These are phyloP conservation scores for Datura wrightii DNA, from an alignment of 257 asterid species.

Conservation along the genomic window DNA sequence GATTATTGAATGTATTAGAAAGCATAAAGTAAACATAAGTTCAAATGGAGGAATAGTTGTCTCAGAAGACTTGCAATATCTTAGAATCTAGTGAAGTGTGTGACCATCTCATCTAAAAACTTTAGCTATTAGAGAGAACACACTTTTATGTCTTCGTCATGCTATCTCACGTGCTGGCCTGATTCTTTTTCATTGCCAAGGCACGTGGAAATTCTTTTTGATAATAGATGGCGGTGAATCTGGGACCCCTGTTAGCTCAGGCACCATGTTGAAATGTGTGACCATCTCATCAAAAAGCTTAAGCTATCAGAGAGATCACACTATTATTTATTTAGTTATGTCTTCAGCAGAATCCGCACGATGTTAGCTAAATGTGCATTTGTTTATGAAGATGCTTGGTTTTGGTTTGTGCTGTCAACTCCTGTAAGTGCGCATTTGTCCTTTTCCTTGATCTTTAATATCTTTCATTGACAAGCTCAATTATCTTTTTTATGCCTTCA, in stretches of 20 bases:
- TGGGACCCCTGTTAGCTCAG: not conserved
- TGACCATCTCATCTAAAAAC: constrained; percentile 3
- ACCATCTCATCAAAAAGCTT: not conserved
- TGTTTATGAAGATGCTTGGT: constrained; percentile 25
- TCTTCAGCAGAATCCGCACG: not conserved
- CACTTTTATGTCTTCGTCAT: not conserved
- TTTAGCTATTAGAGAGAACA: not conserved
- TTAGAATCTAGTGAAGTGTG: not conserved
- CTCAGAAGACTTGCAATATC: not conserved
- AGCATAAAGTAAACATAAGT: not conserved
- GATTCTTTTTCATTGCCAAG: not conserved
- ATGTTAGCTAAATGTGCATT: not conserved
- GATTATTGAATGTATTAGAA: not conserved
- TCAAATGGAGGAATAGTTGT: not conserved
- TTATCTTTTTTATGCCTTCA: not conserved
- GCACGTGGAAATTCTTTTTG: not conserved
- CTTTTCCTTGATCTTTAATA: not conserved
- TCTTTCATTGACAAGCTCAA: constrained; percentile 19
- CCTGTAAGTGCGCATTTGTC: not conserved
- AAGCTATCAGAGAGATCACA: not conserved
- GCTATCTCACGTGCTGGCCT: not conserved
- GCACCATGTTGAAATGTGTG: not conserved
- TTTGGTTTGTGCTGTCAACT: constrained; percentile 1
- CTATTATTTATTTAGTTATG: not conserved
- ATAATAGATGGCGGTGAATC: not conserved